Percentiles rank a stretch among this genome's conserved stretches.
These are phyloP conservation scores for Amoebophrya sp. DNA, from an alignment of 169 alveolate species.

Conservation along the genomic window DNA sequence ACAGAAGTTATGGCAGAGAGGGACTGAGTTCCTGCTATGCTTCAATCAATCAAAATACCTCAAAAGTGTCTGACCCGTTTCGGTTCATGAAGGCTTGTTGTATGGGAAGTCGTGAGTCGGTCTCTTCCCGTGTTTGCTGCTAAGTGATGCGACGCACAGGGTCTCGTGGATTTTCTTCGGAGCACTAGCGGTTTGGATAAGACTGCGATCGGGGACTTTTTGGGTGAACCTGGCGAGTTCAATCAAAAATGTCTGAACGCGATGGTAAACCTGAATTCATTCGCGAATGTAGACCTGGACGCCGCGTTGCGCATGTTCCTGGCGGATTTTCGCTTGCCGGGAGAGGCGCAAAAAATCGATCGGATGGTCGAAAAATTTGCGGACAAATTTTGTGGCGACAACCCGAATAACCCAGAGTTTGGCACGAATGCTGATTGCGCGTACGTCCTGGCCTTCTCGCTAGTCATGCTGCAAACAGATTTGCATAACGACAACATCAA, in stretches of 20 bases:
- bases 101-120: no score
- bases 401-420: slow-evolving; percentile 73
- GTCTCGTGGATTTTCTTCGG: slow-evolving; percentile 36
- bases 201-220: slow-evolving; percentile 53
- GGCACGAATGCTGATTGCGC: slow-evolving; percentile 77
- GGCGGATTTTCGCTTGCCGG: slow-evolving; percentile 83
- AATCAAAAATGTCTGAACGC: background rate
- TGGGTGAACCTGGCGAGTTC: slow-evolving; percentile 46
- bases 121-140: no score
- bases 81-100: no score
- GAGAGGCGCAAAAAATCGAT: slow-evolving; percentile 88
- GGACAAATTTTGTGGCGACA: slow-evolving; percentile 73
- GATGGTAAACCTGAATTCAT: slow-evolving; percentile 39
- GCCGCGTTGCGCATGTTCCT: slow-evolving; percentile 71
- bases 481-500: slow-evolving; percentile 75
- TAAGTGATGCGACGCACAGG: background rate
- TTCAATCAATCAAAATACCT: no score
- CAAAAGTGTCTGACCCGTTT: no score
- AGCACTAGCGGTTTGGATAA: slow-evolving; percentile 49
- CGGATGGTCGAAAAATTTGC: slow-evolving; percentile 83
- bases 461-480: slow-evolving; percentile 83
- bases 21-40: no score
- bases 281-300: slow-evolving; percentile 60
- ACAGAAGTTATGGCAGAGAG: no score
- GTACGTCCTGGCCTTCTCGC: slow-evolving; percentile 75